A percentile compares a stretch with the other conserved stretches of the same genome.
Evolutionary conservation across 306 rosid species (phyloP).

Genomic region (Inga laurina): DNA sequence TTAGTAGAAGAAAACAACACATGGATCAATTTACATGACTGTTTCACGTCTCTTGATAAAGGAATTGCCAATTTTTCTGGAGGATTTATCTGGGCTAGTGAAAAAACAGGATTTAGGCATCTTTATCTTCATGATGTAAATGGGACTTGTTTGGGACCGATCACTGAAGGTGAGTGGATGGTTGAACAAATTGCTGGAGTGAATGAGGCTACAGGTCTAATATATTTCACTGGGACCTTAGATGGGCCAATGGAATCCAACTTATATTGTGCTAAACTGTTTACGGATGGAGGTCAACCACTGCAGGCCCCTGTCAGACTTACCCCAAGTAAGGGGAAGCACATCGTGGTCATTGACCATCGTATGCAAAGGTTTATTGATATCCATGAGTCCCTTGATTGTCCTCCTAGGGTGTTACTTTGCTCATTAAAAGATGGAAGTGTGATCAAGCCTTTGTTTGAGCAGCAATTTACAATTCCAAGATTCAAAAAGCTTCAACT

Average conservation of each 20-base stretch:
- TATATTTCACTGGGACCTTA: conserved; percentile 87
- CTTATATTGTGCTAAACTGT: conserved; percentile 71
- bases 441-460: conserved; percentile 62
- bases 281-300: conserved; percentile 54
- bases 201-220: conserved; percentile 76
- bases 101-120: conserved; percentile 91
- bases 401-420: conserved; percentile 80
- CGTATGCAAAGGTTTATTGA: conserved; percentile 78
- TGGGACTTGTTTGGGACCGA: conserved; percentile 77
- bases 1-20: conserved; percentile 70
- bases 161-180: conserved; percentile 98
- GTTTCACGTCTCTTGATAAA: conserved; percentile 86
- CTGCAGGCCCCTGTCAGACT: conserved; percentile 71
- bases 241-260: conserved; percentile 88
- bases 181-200: conserved; percentile 95
- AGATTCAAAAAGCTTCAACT: conserved; percentile 73
- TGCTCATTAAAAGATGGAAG: conserved; percentile 89
- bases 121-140: conserved; percentile 78
- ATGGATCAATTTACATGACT: conserved; percentile 88
- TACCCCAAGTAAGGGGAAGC: conserved; percentile 82
- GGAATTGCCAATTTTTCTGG: conserved; percentile 67
- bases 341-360: conserved; percentile 82
- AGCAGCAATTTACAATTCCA: conserved; percentile 60
- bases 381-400: conserved; percentile 71
- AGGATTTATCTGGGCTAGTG: conserved; percentile 97